phyloP scores from a whole-genome alignment of 2,329 filamentous ascomycete genomes.

The Penicillium brasilianum region DNA sequence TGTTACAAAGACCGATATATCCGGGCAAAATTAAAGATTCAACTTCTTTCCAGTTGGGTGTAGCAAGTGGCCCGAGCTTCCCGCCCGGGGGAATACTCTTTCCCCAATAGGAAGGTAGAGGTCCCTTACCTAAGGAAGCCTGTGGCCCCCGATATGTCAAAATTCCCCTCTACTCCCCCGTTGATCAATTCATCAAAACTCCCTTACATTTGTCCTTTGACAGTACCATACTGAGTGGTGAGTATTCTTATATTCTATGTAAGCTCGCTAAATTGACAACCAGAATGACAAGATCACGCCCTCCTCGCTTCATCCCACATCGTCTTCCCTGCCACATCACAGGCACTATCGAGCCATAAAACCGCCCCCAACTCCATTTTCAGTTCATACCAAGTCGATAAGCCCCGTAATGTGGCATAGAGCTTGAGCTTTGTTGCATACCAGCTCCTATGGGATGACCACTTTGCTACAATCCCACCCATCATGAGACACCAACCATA shows the following conservation, averaged over 20 bases:
- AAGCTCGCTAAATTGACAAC: not conserved
- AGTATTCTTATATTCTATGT: not conserved
- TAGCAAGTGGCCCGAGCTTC: not conserved
- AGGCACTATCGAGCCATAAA: not conserved
- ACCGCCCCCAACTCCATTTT: not conserved
- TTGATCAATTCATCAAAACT: not conserved
- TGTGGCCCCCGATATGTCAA: not conserved
- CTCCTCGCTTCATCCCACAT: not conserved
- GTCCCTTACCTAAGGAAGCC: not conserved
- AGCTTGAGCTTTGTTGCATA: not conserved
- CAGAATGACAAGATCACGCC: not conserved
- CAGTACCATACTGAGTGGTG: not conserved
- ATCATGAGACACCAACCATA: slow-evolving; percentile 1
- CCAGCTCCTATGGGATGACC: not conserved
- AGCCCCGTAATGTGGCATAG: not conserved
- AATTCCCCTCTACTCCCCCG: not conserved
- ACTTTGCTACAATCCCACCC: not conserved
- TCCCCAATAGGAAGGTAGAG: not conserved
- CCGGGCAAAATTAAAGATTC: not conserved
- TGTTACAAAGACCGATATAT: not conserved
- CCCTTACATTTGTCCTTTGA: no score
- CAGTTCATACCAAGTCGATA: not conserved
- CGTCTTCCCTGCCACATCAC: not conserved
- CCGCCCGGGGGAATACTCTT: not conserved
- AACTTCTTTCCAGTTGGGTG: not conserved